phyloP scores from a whole-genome alignment of 163 green algal species.

The Chloromonas sp. region DNA sequence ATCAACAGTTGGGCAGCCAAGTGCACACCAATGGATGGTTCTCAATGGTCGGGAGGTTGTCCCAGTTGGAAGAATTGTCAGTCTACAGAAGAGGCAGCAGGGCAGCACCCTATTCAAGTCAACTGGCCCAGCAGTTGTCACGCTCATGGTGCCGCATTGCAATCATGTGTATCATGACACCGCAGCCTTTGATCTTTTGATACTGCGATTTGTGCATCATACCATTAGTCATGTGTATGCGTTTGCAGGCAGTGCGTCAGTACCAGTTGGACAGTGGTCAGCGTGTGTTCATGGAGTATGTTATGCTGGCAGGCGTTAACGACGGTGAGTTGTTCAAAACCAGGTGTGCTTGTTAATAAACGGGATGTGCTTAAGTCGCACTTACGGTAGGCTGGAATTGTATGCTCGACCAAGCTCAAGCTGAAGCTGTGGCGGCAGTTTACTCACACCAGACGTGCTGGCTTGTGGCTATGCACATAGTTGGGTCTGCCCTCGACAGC shows the following conservation, averaged over 20 bases:
- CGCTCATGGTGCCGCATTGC: too few relatives aligned
- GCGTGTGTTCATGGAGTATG: conserved; percentile 86
- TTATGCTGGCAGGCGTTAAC: conserved; percentile 88
- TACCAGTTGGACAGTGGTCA: conserved; percentile 56
- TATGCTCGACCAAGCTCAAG: not conserved
- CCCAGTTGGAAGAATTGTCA: too few relatives aligned
- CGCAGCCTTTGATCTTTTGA: too few relatives aligned
- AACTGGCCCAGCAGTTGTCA: too few relatives aligned
- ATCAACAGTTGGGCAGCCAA: too few relatives aligned
- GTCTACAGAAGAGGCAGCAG: too few relatives aligned
- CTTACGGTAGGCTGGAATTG: not conserved
- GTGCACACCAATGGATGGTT: too few relatives aligned
- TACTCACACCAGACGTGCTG: not conserved
- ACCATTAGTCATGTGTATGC: not conserved
- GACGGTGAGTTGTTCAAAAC: conserved; percentile 42
- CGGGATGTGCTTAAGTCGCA: not conserved
- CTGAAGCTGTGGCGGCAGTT: not conserved
- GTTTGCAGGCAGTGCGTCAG: conserved; percentile 45
- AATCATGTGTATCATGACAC: too few relatives aligned
- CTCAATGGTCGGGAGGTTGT: too few relatives aligned
- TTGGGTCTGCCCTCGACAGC: too few relatives aligned
- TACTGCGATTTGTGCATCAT: too few relatives aligned
- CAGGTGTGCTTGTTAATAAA: not conserved
- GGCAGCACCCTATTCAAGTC: too few relatives aligned
- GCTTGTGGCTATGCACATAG: not conserved